Base-by-base conservation (phyloP, 345 rosid genomes). In the Pugionium dolabratum region DNA sequence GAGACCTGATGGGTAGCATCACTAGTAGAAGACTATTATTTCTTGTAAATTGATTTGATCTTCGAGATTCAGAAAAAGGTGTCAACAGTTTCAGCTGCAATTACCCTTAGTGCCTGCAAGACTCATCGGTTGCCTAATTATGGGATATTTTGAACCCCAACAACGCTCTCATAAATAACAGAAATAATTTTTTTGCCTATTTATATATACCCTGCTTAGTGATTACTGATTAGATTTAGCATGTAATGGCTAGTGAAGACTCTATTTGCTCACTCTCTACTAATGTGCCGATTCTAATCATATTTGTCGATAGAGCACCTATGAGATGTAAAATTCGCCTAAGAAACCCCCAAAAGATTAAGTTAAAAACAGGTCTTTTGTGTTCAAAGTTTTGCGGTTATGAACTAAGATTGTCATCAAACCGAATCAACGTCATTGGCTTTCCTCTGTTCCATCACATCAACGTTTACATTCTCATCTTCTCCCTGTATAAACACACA, bases 1-100 rank as follows among this genome's bases (percentile, higher is more conserved):
- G 98, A 59, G 96, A 93, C 82, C 80, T 90, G 66, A 90, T 93
- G 66, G 98, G 0, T 93, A 52, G 96, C 86, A 51, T 90, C 98
- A 75, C 96, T 92, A 7, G 87, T 90, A 71, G 97, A 86, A 71
- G 94, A 93, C 77, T 93, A 88, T 18, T 18, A 18, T 53, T 93
- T 93, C 81, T 78, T 88, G 80, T 80, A 81, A 35, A 79, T 90
- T 3, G 87, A 85, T 18, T 18, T 69, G 92, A 85, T 79, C 96
- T 84, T 67, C 89, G 81, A 4, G 40, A 70, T 62, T 71, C 76
- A 25, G 79, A 18, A 86, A 72, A 90, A 86, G 97, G 98, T 90
- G 27, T 64, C 45, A 39, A 32, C 30, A 57, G 97, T 55, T 90
- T 93, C 75, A 54, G 10, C 33, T 93, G 98, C 82, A 76, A 71